Conservation (phyloP, 257 asterid species). For the Marsdenia floribunda region DNA sequence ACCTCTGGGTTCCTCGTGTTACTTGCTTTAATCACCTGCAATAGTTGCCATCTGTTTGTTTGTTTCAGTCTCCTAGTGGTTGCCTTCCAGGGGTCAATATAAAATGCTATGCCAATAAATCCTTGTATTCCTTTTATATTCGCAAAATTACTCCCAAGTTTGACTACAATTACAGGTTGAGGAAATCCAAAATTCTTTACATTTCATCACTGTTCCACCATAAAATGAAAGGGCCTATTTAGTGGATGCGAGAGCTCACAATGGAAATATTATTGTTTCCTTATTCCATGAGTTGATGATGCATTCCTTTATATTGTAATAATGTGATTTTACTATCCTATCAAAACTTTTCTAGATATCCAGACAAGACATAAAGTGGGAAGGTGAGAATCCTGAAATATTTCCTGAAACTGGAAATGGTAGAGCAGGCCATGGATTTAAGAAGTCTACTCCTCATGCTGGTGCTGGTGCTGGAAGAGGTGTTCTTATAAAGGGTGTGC, state of each 20-base stretch:
- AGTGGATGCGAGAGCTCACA: not conserved
- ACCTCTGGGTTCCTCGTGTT: not conserved
- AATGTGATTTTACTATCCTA: not conserved
- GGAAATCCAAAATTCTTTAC: not conserved
- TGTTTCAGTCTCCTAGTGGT: not conserved
- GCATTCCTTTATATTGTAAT: not conserved
- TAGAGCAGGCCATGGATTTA: slow-evolving; percentile 40
- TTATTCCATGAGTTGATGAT: not conserved
- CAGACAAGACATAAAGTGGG: slow-evolving; percentile 59
- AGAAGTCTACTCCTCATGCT: slow-evolving; percentile 23
- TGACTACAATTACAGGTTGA: not conserved
- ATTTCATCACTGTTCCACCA: not conserved
- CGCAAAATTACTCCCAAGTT: not conserved
- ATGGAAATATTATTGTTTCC: not conserved
- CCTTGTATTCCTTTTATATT: not conserved
- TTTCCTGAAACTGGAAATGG: slow-evolving; percentile 39
- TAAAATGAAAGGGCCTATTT: not conserved
- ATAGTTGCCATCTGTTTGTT: not conserved
- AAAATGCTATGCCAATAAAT: not conserved
- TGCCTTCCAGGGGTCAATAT: not conserved
- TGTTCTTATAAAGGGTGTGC: slow-evolving; percentile 43
- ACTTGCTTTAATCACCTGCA: not conserved
- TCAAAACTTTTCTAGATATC: slow-evolving; percentile 11
- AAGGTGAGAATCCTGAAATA: slow-evolving; percentile 45
- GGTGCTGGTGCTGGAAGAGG: slow-evolving; percentile 54